phyloP scores from a whole-genome alignment of 2,329 filamentous ascomycete genomes.

The Ambrosiella xylebori region DNA sequence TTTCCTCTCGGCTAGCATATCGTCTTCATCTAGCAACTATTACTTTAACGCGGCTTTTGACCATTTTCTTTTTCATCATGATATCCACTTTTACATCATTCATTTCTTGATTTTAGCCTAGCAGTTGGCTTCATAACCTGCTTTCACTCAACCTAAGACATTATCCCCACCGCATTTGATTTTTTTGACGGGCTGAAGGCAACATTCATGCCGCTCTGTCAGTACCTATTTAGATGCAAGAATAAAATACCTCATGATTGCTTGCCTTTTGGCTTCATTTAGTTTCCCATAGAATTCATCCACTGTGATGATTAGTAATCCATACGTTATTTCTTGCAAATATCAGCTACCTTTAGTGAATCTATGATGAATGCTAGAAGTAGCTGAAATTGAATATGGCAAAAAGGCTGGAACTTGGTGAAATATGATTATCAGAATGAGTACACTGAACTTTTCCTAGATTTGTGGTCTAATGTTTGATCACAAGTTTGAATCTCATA shows the following conservation, averaged over 20 bases:
- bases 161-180: neutral
- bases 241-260: neutral
- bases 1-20: slow-evolving; percentile 3
- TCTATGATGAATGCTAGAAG: too few species aligned
- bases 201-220: neutral
- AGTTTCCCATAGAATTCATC: neutral
- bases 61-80: slow-evolving; percentile 1
- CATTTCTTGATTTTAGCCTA: neutral
- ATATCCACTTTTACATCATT: slow-evolving; percentile 8
- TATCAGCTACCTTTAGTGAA: too few species aligned
- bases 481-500: too few species aligned
- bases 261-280: neutral
- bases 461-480: too few species aligned
- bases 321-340: neutral
- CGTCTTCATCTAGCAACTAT: slow-evolving; percentile 3
- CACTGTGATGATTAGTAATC: neutral
- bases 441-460: too few species aligned
- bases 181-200: neutral
- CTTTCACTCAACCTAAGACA: neutral
- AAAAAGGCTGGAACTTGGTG: too few species aligned
- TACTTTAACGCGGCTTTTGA: slow-evolving; percentile 10
- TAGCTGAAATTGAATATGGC: too few species aligned
- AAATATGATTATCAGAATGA: too few species aligned
- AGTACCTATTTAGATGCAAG: neutral
- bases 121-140: neutral